Conservation (phyloP, 805 yeast species). For the Ogataea glucozyma region DNA sequence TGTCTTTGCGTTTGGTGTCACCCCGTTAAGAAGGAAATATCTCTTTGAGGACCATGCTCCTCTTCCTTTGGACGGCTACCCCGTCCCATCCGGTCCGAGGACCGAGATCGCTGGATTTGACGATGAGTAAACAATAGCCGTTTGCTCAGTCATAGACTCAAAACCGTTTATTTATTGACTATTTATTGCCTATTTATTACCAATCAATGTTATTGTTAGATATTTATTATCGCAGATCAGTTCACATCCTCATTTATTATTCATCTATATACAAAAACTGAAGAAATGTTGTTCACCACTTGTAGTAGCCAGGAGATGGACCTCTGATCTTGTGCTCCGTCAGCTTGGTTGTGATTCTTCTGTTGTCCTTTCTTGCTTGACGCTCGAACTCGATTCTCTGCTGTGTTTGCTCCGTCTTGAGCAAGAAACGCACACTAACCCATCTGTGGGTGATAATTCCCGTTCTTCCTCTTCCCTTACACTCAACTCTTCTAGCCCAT, state of each 20-base stretch:
- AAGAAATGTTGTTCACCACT: no score
- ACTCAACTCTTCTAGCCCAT: conserved; percentile 69
- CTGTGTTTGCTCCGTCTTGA: conserved; percentile 67
- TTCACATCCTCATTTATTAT: no score
- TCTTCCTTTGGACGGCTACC: conserved; percentile 58
- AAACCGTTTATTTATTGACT: conserved; percentile 1
- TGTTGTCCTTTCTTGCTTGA: conserved; percentile 44
- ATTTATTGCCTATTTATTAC: conserved; percentile 9
- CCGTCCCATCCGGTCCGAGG: conserved; percentile 57
- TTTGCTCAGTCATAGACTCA: neutral
- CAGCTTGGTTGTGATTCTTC: conserved; percentile 44
- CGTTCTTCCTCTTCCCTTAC: conserved; percentile 86
- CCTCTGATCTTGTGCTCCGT: conserved; percentile 50
- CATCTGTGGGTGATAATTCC: conserved; percentile 77
- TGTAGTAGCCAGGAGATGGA: conserved; percentile 51
- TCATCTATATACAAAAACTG: conserved; percentile 8
- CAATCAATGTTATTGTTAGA: neutral
- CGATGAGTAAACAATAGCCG: conserved; percentile 37
- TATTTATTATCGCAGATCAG: conserved; percentile 3
- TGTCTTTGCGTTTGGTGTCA: conserved; percentile 52
- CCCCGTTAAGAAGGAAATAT: conserved; percentile 71
- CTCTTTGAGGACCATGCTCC: conserved; percentile 65
- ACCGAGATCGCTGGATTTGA: conserved; percentile 55
- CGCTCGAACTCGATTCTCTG: conserved; percentile 61
- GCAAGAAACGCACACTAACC: conserved; percentile 77